Conservation (phyloP, 352 stramenopile species). For the Pythium sp. region DNA sequence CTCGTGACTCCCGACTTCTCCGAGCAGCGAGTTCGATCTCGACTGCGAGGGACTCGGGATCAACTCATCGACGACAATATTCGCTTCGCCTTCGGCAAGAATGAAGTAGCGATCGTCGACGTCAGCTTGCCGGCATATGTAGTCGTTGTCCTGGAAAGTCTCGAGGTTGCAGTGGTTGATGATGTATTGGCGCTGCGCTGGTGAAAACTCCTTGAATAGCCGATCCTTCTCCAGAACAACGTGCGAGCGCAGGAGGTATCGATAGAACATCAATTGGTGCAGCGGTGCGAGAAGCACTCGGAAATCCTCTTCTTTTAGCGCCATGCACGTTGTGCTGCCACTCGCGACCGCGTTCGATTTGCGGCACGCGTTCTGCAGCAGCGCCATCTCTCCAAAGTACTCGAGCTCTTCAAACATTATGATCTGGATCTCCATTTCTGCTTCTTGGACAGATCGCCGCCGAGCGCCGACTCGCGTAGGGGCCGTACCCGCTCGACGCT, state of each 20-base stretch:
- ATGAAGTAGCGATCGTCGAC: conserved; percentile 68
- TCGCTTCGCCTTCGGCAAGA: conserved; percentile 53
- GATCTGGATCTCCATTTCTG: conserved; percentile 55
- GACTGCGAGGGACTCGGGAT: background rate
- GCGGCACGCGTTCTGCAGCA: conserved; percentile 32
- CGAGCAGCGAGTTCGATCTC: conserved; percentile 2
- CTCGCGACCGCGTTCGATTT: conserved; percentile 53
- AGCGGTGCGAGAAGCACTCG: conserved; percentile 41
- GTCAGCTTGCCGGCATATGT: conserved; percentile 57
- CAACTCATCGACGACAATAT: conserved; percentile 49
- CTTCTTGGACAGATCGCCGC: conserved; percentile 39
- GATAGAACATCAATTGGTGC: conserved; percentile 58
- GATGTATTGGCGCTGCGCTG: conserved; percentile 35
- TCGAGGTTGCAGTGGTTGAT: conserved; percentile 51
- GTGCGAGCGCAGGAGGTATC: conserved; percentile 48
- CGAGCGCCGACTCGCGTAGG: conserved; percentile 18
- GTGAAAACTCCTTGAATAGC: conserved; percentile 54
- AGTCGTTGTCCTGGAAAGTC: conserved; percentile 38
- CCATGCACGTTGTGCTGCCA: conserved; percentile 48
- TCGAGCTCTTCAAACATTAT: conserved; percentile 47
- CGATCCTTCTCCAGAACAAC: conserved; percentile 59
- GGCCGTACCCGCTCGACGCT: conserved; percentile 24
- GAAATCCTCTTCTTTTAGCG: conserved; percentile 40
- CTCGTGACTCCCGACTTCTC: background rate
- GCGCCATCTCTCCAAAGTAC: conserved; percentile 68